Evolutionary conservation across 208 protist genomes (phyloP), one percentile per base, ranked within the genome.

Genomic region (Leptomonas pyrrhocoris): DNA sequence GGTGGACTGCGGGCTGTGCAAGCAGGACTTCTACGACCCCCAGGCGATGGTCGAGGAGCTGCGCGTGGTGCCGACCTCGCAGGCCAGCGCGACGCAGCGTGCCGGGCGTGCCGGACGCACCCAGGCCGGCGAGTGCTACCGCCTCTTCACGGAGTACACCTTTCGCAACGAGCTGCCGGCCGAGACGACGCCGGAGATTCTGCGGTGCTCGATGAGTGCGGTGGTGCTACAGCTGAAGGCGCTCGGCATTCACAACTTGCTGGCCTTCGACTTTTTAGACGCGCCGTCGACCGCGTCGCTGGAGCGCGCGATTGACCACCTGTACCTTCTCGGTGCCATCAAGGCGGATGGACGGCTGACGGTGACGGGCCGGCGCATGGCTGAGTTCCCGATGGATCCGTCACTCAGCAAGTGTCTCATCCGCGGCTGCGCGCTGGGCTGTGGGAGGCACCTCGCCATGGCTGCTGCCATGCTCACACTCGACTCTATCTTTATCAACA

Each of bases 361-460:
- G 7, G 83, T 95, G 15, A 85, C 97, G 1, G 99, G 99, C 0
- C 56, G 86, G n/a, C 94, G 94, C 42, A 99, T 99, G 98, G 82
- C 98, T 5, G 98, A 99, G 77, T 99, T 99, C 73, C 98, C 99
- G 65, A 78, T 99, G 61, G 98, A 99, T 61, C 98, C 99, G 27
- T 97, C 98, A 73, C 79, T 99, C 6, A 92, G 96, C 45, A 99
- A 99, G 77, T 90, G 90, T 65, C 81, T 98, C 42, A 79, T 98
- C 59, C 80, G 77, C 11, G 85, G 83, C 18, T 80, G 83, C 34
- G 69, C 75, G 19, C 80, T 95, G 30, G 80, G 80, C 21, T 97
- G 92, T 58, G 79, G 87, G 45, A 80, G 96, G 42, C 90, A 97
- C 68, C 92, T 97, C 81, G 86, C 88, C 0, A 96, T 94, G 73